Conservation (phyloP, 768 basidiomycete genomes). For the Phallus indusiatus region DNA sequence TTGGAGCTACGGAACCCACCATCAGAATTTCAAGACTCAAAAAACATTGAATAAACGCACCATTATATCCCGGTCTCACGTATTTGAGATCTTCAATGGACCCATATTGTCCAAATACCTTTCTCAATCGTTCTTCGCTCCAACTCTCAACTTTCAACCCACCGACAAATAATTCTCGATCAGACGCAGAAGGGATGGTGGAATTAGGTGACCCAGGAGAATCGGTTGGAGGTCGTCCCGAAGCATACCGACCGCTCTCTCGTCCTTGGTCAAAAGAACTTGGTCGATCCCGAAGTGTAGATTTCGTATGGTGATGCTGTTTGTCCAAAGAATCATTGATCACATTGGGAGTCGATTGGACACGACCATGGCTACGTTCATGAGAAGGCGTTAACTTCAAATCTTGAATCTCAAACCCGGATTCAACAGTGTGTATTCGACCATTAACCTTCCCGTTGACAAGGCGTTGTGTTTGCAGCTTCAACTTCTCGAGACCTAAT, state of each 20-base stretch:
- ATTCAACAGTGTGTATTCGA: not conserved
- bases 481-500: not conserved
- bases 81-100: conserved; percentile 56
- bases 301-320: no score
- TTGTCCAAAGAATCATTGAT: no score
- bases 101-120: conserved; percentile 55
- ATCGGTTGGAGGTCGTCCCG: not conserved
- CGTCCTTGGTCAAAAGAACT: conserved; percentile 26
- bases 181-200: conserved; percentile 12
- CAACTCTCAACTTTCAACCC: conserved; percentile 62
- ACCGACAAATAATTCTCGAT: conserved; percentile 57
- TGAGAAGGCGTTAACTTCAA: no score
- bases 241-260: conserved; percentile 21
- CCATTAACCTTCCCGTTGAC: not conserved
- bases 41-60: not conserved
- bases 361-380: no score
- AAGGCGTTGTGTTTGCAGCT: not conserved
- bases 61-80: conserved; percentile 49
- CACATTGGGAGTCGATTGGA: no score
- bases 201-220: conserved; percentile 7
- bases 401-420: not conserved
- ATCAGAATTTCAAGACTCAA: not conserved
- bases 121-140: conserved; percentile 54
- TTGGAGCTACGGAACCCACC: not conserved
- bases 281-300: conserved; percentile 22